Evolutionary conservation across 148 eudicot genomes (phyloP).

Genomic region (Simmondsia chinensis): DNA sequence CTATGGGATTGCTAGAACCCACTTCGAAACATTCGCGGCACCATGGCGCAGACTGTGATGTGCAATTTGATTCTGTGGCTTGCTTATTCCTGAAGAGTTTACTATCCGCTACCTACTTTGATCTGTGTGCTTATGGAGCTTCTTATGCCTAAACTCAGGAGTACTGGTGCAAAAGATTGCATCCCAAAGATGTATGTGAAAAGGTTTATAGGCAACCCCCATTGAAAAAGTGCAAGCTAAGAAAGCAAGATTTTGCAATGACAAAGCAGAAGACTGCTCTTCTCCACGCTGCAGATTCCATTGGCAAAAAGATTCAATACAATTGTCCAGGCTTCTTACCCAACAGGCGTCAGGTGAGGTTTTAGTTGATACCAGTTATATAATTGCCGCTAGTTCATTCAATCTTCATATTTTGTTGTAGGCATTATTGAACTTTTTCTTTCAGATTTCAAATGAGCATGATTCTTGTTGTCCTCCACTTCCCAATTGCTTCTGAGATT

Average conservation of each 20-base stretch:
- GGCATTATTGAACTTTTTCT: not conserved
- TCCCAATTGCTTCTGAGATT: too few species aligned
- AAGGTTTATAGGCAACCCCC: slow-evolving; percentile 96
- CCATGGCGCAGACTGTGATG: too few species aligned
- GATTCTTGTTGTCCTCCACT: too few species aligned
- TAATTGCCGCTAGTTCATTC: not conserved
- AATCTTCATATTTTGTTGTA: too few species aligned
- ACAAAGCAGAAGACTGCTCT: slow-evolving; percentile 81
- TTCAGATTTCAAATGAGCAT: too few species aligned
- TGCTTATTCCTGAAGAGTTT: too few species aligned
- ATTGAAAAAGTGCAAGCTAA: slow-evolving; percentile 65
- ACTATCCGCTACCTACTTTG: too few species aligned
- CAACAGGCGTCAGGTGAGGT: slow-evolving; percentile 85
- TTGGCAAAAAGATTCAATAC: slow-evolving; percentile 85
- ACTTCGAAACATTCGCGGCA: too few species aligned
- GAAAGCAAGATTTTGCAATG: slow-evolving; percentile 76
- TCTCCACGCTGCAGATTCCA: slow-evolving; percentile 71
- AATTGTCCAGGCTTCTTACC: slow-evolving; percentile 78
- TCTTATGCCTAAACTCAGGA: slow-evolving; percentile 40
- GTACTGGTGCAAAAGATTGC: slow-evolving; percentile 98
- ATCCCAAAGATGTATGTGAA: slow-evolving; percentile 97
- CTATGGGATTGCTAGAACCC: too few species aligned
- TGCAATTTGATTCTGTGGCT: too few species aligned
- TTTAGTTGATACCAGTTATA: not conserved
- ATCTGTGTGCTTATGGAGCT: too few species aligned